phyloP scores from a whole-genome alignment of 208 protist species.

The Jaenimonas drosophilae region DNA sequence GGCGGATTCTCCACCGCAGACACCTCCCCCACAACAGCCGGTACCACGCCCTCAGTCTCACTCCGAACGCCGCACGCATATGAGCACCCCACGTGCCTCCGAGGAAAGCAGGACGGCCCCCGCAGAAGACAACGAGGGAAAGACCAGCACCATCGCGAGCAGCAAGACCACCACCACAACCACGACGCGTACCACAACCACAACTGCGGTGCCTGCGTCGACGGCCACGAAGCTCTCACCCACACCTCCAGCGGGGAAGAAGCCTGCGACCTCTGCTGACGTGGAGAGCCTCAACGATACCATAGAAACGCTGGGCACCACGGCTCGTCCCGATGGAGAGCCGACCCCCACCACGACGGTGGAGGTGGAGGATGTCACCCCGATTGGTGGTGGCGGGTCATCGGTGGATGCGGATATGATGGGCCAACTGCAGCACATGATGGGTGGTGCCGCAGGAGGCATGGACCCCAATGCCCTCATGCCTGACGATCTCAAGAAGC shows the following conservation, averaged over 20 bases:
- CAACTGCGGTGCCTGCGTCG: not conserved
- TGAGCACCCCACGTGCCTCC: not conserved
- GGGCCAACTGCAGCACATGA: not conserved
- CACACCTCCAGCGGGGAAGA: no score
- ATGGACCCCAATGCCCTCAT: not conserved
- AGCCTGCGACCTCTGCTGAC: no score
- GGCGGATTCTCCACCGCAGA: constrained; percentile 1
- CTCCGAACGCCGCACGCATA: constrained; percentile 6
- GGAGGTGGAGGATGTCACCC: not conserved
- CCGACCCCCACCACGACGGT: no score
- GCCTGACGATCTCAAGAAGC: constrained; percentile 5
- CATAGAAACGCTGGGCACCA: no score
- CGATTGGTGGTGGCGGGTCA: not conserved
- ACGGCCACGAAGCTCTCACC: no score
- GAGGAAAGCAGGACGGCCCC: no score
- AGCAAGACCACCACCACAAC: not conserved
- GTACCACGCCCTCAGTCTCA: constrained; percentile 2
- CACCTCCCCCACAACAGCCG: not conserved
- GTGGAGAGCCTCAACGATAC: no score
- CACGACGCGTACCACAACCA: not conserved
- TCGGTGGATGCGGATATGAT: not conserved
- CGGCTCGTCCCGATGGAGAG: no score
- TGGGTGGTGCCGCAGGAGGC: not conserved
- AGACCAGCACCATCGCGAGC: not conserved
- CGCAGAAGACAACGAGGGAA: not conserved